Percentiles rank a stretch among this genome's conserved stretches.
phyloP scores from a whole-genome alignment of 495 filamentous ascomycete species.

The Penicillium subrubescens region DNA sequence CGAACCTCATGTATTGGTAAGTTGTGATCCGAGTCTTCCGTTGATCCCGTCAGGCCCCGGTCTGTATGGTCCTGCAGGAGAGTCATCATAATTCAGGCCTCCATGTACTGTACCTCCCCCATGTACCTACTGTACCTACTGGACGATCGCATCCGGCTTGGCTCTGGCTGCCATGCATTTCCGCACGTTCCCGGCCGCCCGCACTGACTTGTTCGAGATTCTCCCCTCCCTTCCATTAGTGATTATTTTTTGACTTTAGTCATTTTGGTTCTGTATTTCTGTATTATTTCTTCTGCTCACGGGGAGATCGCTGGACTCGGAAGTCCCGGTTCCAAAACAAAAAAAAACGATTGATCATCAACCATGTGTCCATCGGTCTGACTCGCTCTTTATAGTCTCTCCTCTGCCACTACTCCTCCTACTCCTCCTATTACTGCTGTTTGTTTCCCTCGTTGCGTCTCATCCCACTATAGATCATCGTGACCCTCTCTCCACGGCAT shows the following conservation, averaged over 20 bases:
- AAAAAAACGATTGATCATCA: neutral
- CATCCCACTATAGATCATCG: constrained; percentile 21
- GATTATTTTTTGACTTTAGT: constrained; percentile 2
- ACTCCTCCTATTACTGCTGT: constrained; percentile 7
- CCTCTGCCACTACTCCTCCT: neutral
- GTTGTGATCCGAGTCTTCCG: constrained; percentile 24
- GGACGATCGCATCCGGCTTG: constrained; percentile 24
- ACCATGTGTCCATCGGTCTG: neutral
- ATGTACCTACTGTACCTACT: neutral
- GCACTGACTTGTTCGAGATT: constrained; percentile 21
- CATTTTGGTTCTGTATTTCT: neutral
- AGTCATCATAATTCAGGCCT: neutral
- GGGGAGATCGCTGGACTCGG: constrained; percentile 28
- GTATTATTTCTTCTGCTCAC: constrained; percentile 12
- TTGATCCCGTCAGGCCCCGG: constrained; percentile 5
- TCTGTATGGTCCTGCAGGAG: neutral
- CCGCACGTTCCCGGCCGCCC: constrained; percentile 32
- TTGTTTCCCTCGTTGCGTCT: constrained; percentile 19
- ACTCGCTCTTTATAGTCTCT: constrained; percentile 22
- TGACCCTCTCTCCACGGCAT: constrained; percentile 18
- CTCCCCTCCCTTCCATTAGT: neutral
- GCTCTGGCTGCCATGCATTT: constrained; percentile 21
- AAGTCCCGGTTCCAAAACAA: constrained; percentile 23
- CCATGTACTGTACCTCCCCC: neutral
- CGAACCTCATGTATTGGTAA: constrained; percentile 25